These are phyloP conservation scores for Candida stauntonica DNA, from an alignment of 805 yeast genomes.

Conservation along the genomic window DNA sequence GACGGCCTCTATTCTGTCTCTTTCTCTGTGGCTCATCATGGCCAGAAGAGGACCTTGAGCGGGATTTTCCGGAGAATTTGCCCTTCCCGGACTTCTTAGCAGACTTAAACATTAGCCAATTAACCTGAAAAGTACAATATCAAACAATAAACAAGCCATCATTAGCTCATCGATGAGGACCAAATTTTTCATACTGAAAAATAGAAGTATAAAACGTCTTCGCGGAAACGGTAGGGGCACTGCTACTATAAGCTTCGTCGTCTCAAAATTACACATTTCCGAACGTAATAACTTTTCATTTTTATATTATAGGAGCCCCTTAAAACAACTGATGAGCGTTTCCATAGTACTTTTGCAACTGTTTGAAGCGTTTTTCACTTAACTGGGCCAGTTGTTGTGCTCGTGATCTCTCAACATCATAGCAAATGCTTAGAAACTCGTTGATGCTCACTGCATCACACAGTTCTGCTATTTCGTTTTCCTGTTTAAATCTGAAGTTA, in stretches of 20 bases:
- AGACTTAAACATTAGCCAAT: too few species aligned
- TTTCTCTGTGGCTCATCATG: constrained; percentile 9
- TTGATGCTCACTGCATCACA: neutral
- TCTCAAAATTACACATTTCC: too few species aligned
- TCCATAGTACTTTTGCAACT: neutral
- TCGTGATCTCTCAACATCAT: neutral
- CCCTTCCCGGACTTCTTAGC: too few species aligned
- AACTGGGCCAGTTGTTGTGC: neutral
- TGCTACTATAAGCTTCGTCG: neutral
- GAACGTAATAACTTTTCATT: too few species aligned
- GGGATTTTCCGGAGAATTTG: too few species aligned
- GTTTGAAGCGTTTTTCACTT: neutral
- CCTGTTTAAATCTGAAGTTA: neutral
- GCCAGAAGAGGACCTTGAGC: neutral
- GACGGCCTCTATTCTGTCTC: constrained; percentile 46
- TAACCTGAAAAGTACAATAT: too few species aligned
- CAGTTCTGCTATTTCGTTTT: neutral
- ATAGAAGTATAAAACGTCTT: neutral
- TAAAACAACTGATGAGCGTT: neutral
- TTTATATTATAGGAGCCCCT: too few species aligned
- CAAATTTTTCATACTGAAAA: neutral
- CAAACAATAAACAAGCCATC: neutral
- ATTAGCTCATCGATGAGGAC: neutral
- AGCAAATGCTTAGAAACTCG: neutral
- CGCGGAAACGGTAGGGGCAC: neutral